phyloP scores from a whole-genome alignment of 2,329 filamentous ascomycete species.

The Fusarium continuum region DNA sequence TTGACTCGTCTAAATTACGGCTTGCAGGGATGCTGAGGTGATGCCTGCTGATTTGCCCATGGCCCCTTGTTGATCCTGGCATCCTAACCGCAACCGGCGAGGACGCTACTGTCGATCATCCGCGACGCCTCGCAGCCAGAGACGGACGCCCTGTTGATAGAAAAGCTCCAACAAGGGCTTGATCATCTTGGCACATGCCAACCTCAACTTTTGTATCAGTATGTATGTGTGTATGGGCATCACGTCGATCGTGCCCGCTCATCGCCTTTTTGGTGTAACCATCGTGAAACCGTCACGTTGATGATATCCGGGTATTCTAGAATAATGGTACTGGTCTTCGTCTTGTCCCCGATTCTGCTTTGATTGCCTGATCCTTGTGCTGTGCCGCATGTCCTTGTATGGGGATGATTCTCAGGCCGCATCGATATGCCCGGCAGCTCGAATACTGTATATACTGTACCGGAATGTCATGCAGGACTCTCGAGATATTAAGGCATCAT shows the following conservation, averaged over 20 bases:
- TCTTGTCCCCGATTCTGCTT: neutral
- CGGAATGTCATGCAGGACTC: neutral
- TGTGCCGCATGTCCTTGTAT: conserved; percentile 17
- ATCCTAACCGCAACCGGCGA: conserved; percentile 30
- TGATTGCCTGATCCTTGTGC: conserved; percentile 9
- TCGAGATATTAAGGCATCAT: neutral
- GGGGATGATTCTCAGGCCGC: conserved; percentile 13
- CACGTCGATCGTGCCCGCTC: neutral
- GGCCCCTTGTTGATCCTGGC: conserved; percentile 1
- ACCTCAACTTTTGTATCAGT: neutral
- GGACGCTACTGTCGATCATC: conserved; percentile 45
- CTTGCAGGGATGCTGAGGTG: conserved; percentile 2
- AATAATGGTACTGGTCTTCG: neutral
- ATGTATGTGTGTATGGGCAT: neutral
- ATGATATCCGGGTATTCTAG: neutral
- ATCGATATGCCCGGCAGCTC: conserved; percentile 25
- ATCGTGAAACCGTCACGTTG: neutral
- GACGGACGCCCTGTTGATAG: conserved; percentile 7
- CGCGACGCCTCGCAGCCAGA: conserved; percentile 33
- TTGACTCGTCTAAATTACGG: conserved; percentile 9
- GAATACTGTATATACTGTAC: conserved; percentile 20
- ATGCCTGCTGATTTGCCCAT: neutral
- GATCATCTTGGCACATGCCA: conserved; percentile 31
- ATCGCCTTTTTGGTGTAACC: neutral
- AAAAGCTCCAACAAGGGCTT: conserved; percentile 18